Percentiles rank a stretch among this genome's conserved stretches.
Evolutionary conservation across 2,329 filamentous ascomycete genomes (phyloP).

Genomic region (Xylaria sp.): DNA sequence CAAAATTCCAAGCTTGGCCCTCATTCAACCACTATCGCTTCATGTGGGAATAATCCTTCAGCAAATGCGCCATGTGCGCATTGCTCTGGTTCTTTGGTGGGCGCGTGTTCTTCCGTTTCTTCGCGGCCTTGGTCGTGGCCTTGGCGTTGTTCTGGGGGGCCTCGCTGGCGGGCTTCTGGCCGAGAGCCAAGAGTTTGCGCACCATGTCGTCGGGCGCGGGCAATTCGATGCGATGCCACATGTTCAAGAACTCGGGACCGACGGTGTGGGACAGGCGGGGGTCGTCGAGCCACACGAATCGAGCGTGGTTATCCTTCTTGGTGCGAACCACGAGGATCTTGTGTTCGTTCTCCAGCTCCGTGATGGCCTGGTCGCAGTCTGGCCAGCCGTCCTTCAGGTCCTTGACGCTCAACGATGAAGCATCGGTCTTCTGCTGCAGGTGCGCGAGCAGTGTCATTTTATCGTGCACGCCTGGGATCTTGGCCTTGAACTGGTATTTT

Average conservation of each 20-base stretch:
- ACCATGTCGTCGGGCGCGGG: constrained; percentile 76
- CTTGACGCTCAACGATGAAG: constrained; percentile 80
- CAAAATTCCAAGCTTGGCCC: too few relatives aligned
- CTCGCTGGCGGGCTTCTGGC: constrained; percentile 84
- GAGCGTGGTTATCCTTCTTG: constrained; percentile 88
- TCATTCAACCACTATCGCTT: constrained; percentile 18
- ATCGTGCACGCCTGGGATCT: constrained; percentile 78
- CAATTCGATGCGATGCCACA: constrained; percentile 82
- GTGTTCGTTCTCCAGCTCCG: constrained; percentile 76
- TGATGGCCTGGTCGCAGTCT: constrained; percentile 78
- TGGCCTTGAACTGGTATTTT: constrained; percentile 82
- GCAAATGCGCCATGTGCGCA: constrained; percentile 80
- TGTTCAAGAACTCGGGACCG: constrained; percentile 79
- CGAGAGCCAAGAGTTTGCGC: constrained; percentile 74
- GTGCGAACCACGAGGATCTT: constrained; percentile 85
- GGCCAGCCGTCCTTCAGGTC: constrained; percentile 97
- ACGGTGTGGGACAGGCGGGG: constrained; percentile 75
- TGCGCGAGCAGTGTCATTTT: constrained; percentile 78
- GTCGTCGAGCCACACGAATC: constrained; percentile 89
- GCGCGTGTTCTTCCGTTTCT: constrained; percentile 76
- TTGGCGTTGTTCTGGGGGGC: constrained; percentile 67
- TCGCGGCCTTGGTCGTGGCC: constrained; percentile 60
- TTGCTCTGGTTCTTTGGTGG: constrained; percentile 81
- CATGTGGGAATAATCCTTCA: constrained; percentile 59
- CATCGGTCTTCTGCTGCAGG: constrained; percentile 81